Evolutionary conservation across 176 grass and related monocot genomes (phyloP), one percentile per base, ranked within the genome.

Genomic region (Luzula sylvatica): DNA sequence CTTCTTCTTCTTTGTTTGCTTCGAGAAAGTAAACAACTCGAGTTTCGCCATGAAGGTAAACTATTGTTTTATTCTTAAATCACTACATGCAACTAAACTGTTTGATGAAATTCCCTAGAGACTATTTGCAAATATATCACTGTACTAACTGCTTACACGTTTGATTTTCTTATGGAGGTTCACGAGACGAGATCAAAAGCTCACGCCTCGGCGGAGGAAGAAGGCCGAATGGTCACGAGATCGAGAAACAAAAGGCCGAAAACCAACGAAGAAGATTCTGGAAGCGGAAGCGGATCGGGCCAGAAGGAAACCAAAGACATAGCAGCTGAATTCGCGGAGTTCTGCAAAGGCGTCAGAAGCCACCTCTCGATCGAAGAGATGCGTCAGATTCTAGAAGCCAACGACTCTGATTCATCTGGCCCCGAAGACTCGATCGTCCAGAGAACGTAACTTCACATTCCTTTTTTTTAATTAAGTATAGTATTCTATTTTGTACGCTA

Each of bases 361-460:
- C 83, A 71, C 54, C 73, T 95, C 54, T 72, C 83, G 5, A 42
- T 74, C 0, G 70, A 88, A 21, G 80, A 85, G 43, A 88, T 95
- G 83, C 71, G 77, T 22, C 73, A 67, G 70, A 79, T 95, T 67
- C 90, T 95, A 26, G 38, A 88, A 59, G 80, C 71, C 15, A 95
- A 88, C 38, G 73, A 55, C 23, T 76, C 83, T 39, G 83, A 88
- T 56, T 23, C 74, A 54, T 66, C 77, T 8, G 80, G 77, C 20
- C 59, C 77, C 2, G 90, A 88, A 22, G 83, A 95, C 52, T 76
- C 69, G 15, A 56, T 88, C 48, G 57, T 85, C 53, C 23, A 32
- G 30, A 65, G 52, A 81, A 83, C 74, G 90, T 95, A 82, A 63
- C 68, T 23, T 72, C 42, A 32, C 15, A 14, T 29, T 47, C 28